Conservation (phyloP, 2,329 filamentous ascomycete genomes). For the Xenoacremonium recifei region DNA sequence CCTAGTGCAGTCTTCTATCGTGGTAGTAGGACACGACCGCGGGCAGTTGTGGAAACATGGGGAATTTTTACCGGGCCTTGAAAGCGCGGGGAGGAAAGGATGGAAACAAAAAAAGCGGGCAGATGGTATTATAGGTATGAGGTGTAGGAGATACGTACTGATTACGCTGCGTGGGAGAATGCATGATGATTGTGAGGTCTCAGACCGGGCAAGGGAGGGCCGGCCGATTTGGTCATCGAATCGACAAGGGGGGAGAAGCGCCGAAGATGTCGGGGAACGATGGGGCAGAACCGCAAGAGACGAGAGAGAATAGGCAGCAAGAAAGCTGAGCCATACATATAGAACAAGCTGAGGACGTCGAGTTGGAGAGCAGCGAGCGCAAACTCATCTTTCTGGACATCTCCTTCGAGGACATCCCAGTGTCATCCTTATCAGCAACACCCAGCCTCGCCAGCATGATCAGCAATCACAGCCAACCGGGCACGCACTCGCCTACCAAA, state of each 20-base stretch:
- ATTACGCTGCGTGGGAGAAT: slow-evolving; percentile 3
- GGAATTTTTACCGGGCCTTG: slow-evolving; percentile 7
- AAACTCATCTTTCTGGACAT: no score
- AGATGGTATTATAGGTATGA: slow-evolving; percentile 8
- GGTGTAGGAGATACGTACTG: neutral
- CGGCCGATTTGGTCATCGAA: slow-evolving; percentile 6
- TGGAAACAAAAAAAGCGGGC: slow-evolving; percentile 1
- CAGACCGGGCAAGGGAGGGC: slow-evolving; percentile 7
- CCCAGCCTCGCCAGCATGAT: no score
- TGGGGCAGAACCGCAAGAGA: neutral
- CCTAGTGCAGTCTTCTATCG: no score
- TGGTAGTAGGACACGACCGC: no score
- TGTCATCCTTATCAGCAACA: no score
- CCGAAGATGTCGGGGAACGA: slow-evolving; percentile 1
- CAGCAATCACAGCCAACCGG: no score
- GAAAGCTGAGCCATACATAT: no score
- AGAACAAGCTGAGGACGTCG: no score
- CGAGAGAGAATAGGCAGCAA: no score
- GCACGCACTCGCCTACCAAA: no score
- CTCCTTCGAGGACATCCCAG: no score
- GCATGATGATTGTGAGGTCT: slow-evolving; percentile 6
- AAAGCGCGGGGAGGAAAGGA: slow-evolving; percentile 5
- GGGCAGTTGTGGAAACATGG: slow-evolving; percentile 3
- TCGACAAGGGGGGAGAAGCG: slow-evolving; percentile 3
- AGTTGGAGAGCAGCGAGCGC: no score